These are phyloP conservation scores for Mycena venus DNA, from an alignment of 768 basidiomycete genomes.

Conservation along the genomic window DNA sequence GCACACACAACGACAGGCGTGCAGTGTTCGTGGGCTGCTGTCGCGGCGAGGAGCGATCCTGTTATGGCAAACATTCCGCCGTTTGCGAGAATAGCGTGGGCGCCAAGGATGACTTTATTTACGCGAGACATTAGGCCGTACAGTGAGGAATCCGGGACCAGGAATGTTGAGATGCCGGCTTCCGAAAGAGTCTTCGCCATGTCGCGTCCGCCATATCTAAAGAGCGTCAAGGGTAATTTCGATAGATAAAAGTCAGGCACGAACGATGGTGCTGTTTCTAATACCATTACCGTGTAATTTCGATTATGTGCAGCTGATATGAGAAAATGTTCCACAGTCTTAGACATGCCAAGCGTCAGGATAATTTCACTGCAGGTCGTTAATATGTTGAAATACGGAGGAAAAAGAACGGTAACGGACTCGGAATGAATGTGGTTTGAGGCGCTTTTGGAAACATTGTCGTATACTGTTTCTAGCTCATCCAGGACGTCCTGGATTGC, in stretches of 20 bases:
- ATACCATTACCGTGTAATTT: slow-evolving; percentile 96
- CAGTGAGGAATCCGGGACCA: slow-evolving; percentile 96
- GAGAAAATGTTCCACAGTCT: slow-evolving; percentile 93
- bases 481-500: slow-evolving; percentile 97
- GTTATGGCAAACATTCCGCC: slow-evolving; percentile 94
- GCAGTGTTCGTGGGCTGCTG: slow-evolving; percentile 90
- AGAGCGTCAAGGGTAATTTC: slow-evolving; percentile 14
- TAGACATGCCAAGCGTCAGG: slow-evolving; percentile 93
- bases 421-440: slow-evolving; percentile 99
- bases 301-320: slow-evolving; percentile 91
- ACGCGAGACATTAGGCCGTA: slow-evolving; percentile 97
- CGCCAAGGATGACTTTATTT: slow-evolving; percentile 95
- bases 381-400: not conserved
- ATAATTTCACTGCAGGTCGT: slow-evolving; percentile 84
- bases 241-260: slow-evolving; percentile 43
- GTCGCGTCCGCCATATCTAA: slow-evolving; percentile 85
- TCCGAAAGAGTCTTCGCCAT: slow-evolving; percentile 88
- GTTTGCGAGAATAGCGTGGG: slow-evolving; percentile 96
- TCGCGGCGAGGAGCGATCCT: slow-evolving; percentile 87
- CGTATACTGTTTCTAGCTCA: slow-evolving; percentile 95
- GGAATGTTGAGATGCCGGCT: slow-evolving; percentile 92
- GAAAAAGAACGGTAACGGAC: slow-evolving; percentile 62
- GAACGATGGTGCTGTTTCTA: slow-evolving; percentile 94
- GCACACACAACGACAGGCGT: slow-evolving; percentile 95
- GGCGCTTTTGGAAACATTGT: slow-evolving; percentile 93